Percentiles rank a stretch among this genome's conserved stretches.
These are phyloP conservation scores for Hypholoma sublateritium DNA, from an alignment of 768 basidiomycete genomes.

Conservation along the genomic window DNA sequence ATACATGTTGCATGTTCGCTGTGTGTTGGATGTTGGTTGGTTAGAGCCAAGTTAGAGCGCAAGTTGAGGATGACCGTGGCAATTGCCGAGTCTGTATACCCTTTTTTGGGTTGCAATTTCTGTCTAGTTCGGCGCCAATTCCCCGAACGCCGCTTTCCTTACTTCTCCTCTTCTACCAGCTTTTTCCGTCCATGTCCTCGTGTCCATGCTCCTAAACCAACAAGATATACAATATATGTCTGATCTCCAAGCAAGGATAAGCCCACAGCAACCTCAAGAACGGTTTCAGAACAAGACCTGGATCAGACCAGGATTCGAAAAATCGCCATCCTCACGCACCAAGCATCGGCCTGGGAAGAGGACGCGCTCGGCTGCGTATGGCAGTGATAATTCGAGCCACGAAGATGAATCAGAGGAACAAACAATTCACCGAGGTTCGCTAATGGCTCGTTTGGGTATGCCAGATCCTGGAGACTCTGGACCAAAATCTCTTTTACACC, in stretches of 20 bases:
- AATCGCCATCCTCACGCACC: neutral
- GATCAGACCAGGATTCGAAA: constrained; percentile 18
- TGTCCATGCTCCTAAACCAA: neutral
- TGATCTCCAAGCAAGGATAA: constrained; percentile 19
- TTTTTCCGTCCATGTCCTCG: neutral
- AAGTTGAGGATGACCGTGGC: too few species aligned
- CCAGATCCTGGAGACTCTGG: neutral
- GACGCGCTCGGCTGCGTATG: neutral
- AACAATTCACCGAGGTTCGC: neutral
- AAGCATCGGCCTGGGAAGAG: neutral
- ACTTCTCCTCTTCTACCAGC: constrained; percentile 6
- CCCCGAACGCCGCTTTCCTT: neutral
- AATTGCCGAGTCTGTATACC: too few species aligned
- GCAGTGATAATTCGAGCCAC: constrained; percentile 9
- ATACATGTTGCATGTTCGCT: too few species aligned
- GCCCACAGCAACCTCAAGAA: constrained; percentile 12
- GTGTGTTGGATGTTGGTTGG: too few species aligned
- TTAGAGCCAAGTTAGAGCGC: too few species aligned
- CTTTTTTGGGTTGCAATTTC: neutral
- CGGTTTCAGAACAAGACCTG: constrained; percentile 16
- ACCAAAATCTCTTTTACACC: neutral
- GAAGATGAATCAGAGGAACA: neutral
- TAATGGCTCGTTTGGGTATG: constrained; percentile 7
- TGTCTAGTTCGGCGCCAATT: neutral
- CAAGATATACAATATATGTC: constrained; percentile 13